phyloP scores from a whole-genome alignment of 805 yeast genomes.

The baker's yeast (Saccharomyces cerevisiae) region DNA sequence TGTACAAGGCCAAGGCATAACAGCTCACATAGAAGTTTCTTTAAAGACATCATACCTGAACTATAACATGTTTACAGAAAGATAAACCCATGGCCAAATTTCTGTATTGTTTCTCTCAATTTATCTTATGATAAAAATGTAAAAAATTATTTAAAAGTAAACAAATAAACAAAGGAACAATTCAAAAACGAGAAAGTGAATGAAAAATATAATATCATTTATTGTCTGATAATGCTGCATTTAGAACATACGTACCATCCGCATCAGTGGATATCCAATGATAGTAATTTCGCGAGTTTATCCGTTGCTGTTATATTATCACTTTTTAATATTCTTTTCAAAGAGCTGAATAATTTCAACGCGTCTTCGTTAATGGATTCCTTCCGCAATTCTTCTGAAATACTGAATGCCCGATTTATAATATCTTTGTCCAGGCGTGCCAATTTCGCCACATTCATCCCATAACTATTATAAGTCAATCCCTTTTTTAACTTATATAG shows the following conservation, averaged over 20 bases:
- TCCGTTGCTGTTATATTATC: neutral
- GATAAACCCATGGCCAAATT: neutral
- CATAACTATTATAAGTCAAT: constrained; percentile 58
- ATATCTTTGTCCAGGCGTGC: constrained; percentile 51
- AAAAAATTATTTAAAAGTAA: neutral
- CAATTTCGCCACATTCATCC: constrained; percentile 74
- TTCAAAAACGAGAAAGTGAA: too few relatives aligned
- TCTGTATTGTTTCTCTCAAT: neutral
- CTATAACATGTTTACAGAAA: neutral
- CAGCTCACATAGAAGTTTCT: constrained; percentile 29
- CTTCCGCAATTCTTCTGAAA: constrained; percentile 17
- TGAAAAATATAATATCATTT: neutral
- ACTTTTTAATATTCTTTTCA: constrained; percentile 6
- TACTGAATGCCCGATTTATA: constrained; percentile 37
- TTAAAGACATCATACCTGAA: constrained; percentile 9
- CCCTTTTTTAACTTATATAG: constrained; percentile 46
- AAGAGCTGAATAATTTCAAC: constrained; percentile 5
- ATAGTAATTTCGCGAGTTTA: constrained; percentile 1
- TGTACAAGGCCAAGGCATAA: constrained; percentile 34
- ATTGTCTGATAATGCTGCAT: neutral
- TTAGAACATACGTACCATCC: neutral
- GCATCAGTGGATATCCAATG: neutral
- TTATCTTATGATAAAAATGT: neutral
- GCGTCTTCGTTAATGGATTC: constrained; percentile 6
- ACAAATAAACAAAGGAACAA: neutral